Conservation (phyloP, 163 green algal species). For the Botryococcus braunii region DNA sequence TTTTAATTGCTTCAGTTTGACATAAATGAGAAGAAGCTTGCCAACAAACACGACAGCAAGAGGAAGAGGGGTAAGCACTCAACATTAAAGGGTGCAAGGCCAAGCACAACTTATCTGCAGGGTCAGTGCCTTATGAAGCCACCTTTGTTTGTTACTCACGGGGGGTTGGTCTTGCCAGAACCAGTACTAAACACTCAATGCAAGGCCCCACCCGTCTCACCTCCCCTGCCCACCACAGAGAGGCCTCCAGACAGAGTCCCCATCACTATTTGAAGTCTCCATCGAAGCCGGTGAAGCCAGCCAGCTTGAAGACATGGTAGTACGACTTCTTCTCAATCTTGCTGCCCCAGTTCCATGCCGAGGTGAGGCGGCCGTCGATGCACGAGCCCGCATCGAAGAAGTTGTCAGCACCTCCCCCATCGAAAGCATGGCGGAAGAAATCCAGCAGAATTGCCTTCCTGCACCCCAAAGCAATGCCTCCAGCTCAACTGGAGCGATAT, state of each 20-base stretch:
- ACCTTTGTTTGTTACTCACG: background rate
- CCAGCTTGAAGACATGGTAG: slow-evolving; percentile 79
- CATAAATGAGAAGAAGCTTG: no score
- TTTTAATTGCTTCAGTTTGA: no score
- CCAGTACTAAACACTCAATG: background rate
- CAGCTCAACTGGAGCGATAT: no score
- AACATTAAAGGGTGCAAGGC: background rate
- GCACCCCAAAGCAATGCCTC: no score
- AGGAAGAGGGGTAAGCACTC: no score
- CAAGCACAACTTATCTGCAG: background rate
- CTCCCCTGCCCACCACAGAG: no score
- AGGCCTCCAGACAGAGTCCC: background rate
- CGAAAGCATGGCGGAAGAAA: slow-evolving; percentile 91
- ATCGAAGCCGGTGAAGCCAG: slow-evolving; percentile 82
- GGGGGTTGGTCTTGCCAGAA: background rate
- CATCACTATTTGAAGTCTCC: slow-evolving; percentile 58
- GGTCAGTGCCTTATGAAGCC: background rate
- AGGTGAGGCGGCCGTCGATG: slow-evolving; percentile 88
- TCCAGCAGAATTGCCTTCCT: slow-evolving; percentile 70
- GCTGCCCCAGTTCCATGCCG: slow-evolving; percentile 92
- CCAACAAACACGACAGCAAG: no score
- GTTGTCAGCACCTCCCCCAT: slow-evolving; percentile 80
- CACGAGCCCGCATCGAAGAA: slow-evolving; percentile 87
- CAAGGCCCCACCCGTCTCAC: no score
- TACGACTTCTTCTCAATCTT: slow-evolving; percentile 88